Conservation (phyloP, 2,329 filamentous ascomycete genomes). For the Fusarium redolens region DNA sequence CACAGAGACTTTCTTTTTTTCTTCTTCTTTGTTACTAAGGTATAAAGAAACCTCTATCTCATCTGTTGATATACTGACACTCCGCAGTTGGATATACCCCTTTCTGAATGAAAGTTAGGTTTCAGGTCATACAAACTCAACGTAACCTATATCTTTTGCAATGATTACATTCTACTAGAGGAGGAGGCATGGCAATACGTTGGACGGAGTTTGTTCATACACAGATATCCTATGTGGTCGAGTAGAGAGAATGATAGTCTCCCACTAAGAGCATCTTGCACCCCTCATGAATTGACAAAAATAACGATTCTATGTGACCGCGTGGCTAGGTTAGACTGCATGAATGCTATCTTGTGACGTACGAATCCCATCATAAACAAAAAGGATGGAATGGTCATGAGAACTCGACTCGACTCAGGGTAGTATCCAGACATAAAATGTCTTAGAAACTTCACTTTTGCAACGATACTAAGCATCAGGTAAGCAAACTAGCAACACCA, state of each 20-base stretch:
- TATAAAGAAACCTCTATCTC: background rate
- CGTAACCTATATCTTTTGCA: background rate
- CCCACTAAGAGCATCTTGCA: constrained; percentile 1
- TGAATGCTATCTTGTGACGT: constrained; percentile 19
- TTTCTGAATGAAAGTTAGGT: background rate
- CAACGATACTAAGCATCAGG: background rate
- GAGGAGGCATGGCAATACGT: background rate
- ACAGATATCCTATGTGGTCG: background rate
- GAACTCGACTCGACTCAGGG: background rate
- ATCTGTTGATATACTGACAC: background rate
- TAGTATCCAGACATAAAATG: constrained; percentile 20
- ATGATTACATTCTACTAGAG: background rate
- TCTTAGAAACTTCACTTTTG: constrained; percentile 13
- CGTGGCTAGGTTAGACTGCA: background rate
- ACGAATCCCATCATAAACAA: background rate
- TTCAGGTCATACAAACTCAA: background rate
- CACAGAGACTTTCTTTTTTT: background rate
- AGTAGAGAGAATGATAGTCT: constrained; percentile 9
- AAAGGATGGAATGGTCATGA: constrained; percentile 9
- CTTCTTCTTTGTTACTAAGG: constrained; percentile 5
- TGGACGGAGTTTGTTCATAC: background rate
- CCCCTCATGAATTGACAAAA: background rate
- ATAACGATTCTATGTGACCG: background rate
- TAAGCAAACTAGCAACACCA: background rate
- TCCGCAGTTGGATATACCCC: constrained; percentile 21